phyloP scores from a whole-genome alignment of 148 eudicot species.

The Fagopyrum tataricum region DNA sequence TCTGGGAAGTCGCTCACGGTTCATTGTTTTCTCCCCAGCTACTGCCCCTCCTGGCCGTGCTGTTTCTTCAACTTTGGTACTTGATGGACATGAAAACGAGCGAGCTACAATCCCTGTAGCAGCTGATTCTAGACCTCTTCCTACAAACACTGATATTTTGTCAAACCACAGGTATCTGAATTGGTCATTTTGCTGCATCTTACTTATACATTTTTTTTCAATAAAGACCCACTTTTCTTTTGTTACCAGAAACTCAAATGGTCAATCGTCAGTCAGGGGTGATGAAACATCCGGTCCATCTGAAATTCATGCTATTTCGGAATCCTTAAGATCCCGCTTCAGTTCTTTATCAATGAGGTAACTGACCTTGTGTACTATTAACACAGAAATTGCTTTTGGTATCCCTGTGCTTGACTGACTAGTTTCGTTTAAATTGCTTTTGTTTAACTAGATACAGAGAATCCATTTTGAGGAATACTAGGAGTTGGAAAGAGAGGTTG shows the following conservation, averaged over 20 bases:
- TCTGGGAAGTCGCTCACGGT: neutral
- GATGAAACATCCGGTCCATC: neutral
- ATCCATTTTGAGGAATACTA: neutral
- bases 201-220: neutral
- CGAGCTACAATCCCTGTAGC: neutral
- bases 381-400: neutral
- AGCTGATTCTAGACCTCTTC: neutral
- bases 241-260: neutral
- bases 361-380: neutral
- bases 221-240: neutral
- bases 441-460: neutral
- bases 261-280: neutral
- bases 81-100: neutral
- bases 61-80: neutral
- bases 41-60: neutral
- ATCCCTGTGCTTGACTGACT: neutral
- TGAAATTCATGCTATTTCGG: neutral
- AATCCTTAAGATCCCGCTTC: neutral
- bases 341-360: neutral
- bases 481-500: conserved; percentile 5
- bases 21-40: neutral
- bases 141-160: neutral
- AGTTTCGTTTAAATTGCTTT: neutral
- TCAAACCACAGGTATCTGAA: conserved; percentile 1
- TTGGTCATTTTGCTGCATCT: neutral